These are phyloP conservation scores for Phytophthora rubi DNA, from an alignment of 352 stramenopile genomes.

Conservation along the genomic window DNA sequence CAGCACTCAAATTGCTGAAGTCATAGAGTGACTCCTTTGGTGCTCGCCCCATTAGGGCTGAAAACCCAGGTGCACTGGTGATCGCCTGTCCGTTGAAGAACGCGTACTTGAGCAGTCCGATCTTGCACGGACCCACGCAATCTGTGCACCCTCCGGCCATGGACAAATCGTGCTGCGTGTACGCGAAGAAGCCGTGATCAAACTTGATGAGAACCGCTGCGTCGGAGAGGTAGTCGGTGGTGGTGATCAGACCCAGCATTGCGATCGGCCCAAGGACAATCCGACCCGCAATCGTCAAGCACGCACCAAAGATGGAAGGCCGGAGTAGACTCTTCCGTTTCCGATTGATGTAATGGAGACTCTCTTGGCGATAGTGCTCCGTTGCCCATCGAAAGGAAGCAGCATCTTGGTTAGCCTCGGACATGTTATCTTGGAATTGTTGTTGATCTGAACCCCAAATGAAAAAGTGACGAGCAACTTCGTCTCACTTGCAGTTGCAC, in stretches of 20 bases:
- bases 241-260: constrained; percentile 5
- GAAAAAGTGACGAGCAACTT: too few species aligned
- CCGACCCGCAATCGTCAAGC: constrained; percentile 15
- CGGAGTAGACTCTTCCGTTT: constrained; percentile 1
- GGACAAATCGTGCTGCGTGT: constrained; percentile 17
- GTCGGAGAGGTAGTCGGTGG: constrained; percentile 13
- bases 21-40: constrained; percentile 14
- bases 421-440: neutral
- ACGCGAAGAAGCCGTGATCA: constrained; percentile 28
- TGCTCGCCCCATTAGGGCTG: neutral
- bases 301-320: constrained; percentile 10
- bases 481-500: too few species aligned
- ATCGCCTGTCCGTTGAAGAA: constrained; percentile 7
- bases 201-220: constrained; percentile 18
- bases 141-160: constrained; percentile 21
- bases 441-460: too few species aligned
- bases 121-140: constrained; percentile 22
- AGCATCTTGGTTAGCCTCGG: neutral
- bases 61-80: neutral
- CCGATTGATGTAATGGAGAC: neutral
- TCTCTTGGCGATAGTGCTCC: constrained; percentile 3
- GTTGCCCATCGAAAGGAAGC: neutral
- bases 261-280: constrained; percentile 18
- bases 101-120: constrained; percentile 16
- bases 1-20: constrained; percentile 14